Evolutionary conservation across 495 filamentous ascomycete genomes (phyloP).

Genomic region (Penicillium canescens): DNA sequence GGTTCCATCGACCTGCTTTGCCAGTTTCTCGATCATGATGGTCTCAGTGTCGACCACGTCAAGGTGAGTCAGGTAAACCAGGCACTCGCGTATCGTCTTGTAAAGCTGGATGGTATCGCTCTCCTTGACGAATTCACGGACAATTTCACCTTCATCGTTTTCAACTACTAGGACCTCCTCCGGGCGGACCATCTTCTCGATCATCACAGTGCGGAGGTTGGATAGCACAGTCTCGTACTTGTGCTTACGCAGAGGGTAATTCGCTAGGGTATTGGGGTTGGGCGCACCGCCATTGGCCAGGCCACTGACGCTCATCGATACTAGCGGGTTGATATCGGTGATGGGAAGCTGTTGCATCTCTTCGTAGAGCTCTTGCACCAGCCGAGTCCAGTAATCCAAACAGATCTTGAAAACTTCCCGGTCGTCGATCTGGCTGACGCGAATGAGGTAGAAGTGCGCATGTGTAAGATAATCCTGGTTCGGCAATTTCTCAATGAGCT

Average conservation of each 20-base stretch:
- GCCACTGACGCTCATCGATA: slow-evolving; percentile 71
- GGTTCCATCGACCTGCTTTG: slow-evolving; percentile 86
- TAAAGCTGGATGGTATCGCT: slow-evolving; percentile 98
- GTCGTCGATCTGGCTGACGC: slow-evolving; percentile 97
- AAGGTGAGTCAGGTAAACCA: slow-evolving; percentile 96
- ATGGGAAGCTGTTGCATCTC: slow-evolving; percentile 96
- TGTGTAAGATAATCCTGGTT: slow-evolving; percentile 93
- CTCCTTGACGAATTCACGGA: slow-evolving; percentile 98
- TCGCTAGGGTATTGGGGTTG: slow-evolving; percentile 76
- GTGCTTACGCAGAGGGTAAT: slow-evolving; percentile 93
- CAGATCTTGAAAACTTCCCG: slow-evolving; percentile 99
- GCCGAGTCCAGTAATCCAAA: slow-evolving; percentile 97
- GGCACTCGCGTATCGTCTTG: slow-evolving; percentile 96
- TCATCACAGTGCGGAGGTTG: slow-evolving; percentile 95
- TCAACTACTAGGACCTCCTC: slow-evolving; percentile 99
- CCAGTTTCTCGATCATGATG: slow-evolving; percentile 98
- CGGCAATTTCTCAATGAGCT: slow-evolving; percentile 94
- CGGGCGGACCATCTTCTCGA: slow-evolving; percentile 98
- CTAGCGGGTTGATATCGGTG: slow-evolving; percentile 84
- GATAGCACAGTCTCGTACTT: slow-evolving; percentile 93
- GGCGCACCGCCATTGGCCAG: slow-evolving; percentile 78
- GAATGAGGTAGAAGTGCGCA: slow-evolving; percentile 95
- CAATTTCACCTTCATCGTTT: slow-evolving; percentile 98
- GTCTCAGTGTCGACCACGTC: slow-evolving; percentile 96
- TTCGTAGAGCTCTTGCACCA: slow-evolving; percentile 98